These are phyloP conservation scores for Carex scoparia DNA, from an alignment of 176 grass and related monocot genomes.

Conservation along the genomic window DNA sequence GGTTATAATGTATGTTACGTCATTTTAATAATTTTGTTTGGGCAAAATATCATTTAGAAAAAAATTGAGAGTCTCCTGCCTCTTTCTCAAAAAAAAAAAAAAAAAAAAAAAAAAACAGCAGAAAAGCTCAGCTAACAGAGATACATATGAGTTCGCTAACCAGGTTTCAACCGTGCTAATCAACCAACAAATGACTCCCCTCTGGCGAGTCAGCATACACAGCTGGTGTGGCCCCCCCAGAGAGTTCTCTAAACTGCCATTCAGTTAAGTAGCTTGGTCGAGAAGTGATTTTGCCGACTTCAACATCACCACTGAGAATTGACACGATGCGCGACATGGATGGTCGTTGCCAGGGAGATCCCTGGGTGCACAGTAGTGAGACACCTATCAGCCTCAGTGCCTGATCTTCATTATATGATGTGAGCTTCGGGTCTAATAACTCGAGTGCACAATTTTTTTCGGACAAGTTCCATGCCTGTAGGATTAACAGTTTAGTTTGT, in stretches of 20 bases:
- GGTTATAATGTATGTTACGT: too few relatives aligned
- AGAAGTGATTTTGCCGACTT: conserved; percentile 23
- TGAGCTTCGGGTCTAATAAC: conserved; percentile 21
- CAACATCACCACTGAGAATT: conserved; percentile 41
- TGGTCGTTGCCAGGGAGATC: conserved; percentile 36
- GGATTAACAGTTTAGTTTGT: background rate
- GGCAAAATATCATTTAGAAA: too few relatives aligned
- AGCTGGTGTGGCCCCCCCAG: conserved; percentile 4
- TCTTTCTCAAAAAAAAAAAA: too few relatives aligned
- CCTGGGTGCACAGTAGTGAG: conserved; percentile 43
- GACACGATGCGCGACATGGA: conserved; percentile 59
- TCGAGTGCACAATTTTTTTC: conserved; percentile 22
- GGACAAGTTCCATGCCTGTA: conserved; percentile 35
- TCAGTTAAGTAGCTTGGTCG: conserved; percentile 68
- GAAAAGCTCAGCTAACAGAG: too few relatives aligned
- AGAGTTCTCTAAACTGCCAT: conserved; percentile 41
- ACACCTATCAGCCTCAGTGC: conserved; percentile 24
- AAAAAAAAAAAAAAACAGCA: too few relatives aligned
- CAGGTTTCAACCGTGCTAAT: background rate
- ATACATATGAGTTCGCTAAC: background rate
- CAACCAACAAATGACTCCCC: conserved; percentile 1
- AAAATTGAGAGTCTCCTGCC: too few relatives aligned
- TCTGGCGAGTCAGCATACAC: conserved; percentile 2
- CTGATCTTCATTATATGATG: conserved; percentile 23
- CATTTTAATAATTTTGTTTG: too few relatives aligned